A percentile compares a stretch with the other conserved stretches of the same genome.
Conservation (phyloP, 192 early-diverging fungal genomes). For the Geranomyces michiganensis region DNA sequence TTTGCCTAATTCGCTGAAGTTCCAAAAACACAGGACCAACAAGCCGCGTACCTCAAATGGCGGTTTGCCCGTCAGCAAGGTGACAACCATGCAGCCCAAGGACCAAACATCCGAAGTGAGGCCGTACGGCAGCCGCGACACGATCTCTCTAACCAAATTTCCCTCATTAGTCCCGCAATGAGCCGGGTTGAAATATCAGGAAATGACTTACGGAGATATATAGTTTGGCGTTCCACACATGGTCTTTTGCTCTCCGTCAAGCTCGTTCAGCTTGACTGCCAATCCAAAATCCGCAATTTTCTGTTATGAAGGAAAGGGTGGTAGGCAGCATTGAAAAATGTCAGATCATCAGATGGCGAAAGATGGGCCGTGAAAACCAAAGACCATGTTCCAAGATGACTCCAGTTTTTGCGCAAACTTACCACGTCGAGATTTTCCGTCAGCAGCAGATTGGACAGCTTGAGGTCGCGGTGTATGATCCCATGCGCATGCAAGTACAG, state of each 20-base stretch:
- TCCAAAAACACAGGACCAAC: neutral
- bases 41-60: slow-evolving; percentile 71
- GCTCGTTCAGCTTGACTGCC: slow-evolving; percentile 55
- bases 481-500: slow-evolving; percentile 65
- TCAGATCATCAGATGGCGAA: too few species aligned
- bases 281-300: slow-evolving; percentile 82
- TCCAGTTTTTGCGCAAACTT: neutral
- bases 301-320: too few species aligned
- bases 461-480: slow-evolving; percentile 77
- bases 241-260: slow-evolving; percentile 65
- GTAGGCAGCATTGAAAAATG: slow-evolving; percentile 10
- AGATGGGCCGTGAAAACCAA: neutral
- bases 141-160: slow-evolving; percentile 73
- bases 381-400: neutral
- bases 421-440: slow-evolving; percentile 54
- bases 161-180: neutral
- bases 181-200: neutral
- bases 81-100: slow-evolving; percentile 74
- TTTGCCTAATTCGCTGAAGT: too few species aligned
- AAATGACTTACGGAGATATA: slow-evolving; percentile 66
- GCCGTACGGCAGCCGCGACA: slow-evolving; percentile 72
- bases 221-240: slow-evolving; percentile 83
- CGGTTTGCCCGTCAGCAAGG: slow-evolving; percentile 70
- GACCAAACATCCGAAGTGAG: slow-evolving; percentile 77
- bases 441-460: slow-evolving; percentile 74